Base-by-base conservation (phyloP, 1,284 basidiomycete genomes). In the Sparassis latifolia region DNA sequence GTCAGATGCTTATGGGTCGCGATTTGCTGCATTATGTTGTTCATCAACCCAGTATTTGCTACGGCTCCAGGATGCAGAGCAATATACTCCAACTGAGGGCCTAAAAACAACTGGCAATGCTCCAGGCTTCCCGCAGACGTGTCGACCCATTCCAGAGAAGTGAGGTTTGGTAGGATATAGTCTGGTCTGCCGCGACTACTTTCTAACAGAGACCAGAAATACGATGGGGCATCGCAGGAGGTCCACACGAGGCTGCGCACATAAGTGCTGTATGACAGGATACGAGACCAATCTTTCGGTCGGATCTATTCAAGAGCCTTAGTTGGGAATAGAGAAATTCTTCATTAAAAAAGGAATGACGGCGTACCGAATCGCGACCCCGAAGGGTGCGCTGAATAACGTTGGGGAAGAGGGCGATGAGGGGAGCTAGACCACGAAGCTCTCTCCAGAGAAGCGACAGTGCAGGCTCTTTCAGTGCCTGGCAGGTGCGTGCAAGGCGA, bases 391-490 rank as follows among this genome's bases (percentile, higher is more conserved):
- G 83, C 68, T 80, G 70, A 53, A 89, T 62, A 53, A 75, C 70
- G 52, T 69, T 71, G 9, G 86, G 86, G 65, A 89, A 89, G 49
- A 88, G 66, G 29, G 80, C 79, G 47, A 89, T 69, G 51, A 89
- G 69, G 3, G 86, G 86, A 40, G 81, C 67, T 53, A 89, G 70
- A 10, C 84, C 86, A 65, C 89, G 86, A 49, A 89, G 69, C 60
- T 89, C 86, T 62, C 75, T 79, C 86, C 86, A 89, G 33, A 89
- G 71, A 45, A 82, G 67, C 62, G 82, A 71, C 53, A 89, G 63
- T 12, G 82, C 80, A n/a, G 84, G 84, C 56, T 85, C 84, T 55
- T 75, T 79, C 63, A 88, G 70, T 29, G 79, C 78, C 56, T 75
- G 80, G 67, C 86, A 89, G 45, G 86, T 88, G 50, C 86, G 74